Conservation (phyloP, 1,284 basidiomycete genomes). For the Xanthoconium separans region DNA sequence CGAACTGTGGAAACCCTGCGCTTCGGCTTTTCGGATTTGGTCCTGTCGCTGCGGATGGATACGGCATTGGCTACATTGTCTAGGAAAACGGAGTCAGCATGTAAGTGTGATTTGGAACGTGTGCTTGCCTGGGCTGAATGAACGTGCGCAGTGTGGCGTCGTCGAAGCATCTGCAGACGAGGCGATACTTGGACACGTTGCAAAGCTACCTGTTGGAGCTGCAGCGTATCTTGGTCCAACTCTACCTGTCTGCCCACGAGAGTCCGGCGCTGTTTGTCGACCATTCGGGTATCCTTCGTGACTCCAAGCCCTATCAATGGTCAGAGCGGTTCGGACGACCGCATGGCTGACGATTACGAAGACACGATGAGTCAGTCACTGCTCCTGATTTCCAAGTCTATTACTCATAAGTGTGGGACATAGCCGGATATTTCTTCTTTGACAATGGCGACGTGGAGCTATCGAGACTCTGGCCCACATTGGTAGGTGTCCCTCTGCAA, state of each 20-base stretch:
- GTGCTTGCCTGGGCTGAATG: too few species aligned
- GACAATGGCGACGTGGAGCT: conserved; percentile 67
- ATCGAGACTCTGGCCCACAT: conserved; percentile 57
- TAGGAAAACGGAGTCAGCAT: conserved; percentile 91
- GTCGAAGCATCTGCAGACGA: conserved; percentile 93
- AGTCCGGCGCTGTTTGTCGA: conserved; percentile 81
- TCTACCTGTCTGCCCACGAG: conserved; percentile 82
- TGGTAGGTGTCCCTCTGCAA: conserved; percentile 42
- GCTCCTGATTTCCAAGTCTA: not conserved
- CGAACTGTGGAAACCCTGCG: conserved; percentile 96
- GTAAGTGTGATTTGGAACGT: conserved; percentile 39
- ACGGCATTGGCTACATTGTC: conserved; percentile 96
- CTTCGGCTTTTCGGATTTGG: conserved; percentile 90
- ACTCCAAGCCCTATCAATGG: conserved; percentile 73
- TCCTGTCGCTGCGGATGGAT: conserved; percentile 86
- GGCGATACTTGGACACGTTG: conserved; percentile 85
- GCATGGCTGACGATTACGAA: conserved; percentile 45
- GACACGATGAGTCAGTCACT: conserved; percentile 59
- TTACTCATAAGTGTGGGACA: conserved; percentile 13
- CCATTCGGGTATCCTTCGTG: conserved; percentile 72
- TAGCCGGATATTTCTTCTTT: too few species aligned
- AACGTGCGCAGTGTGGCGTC: conserved; percentile 77
- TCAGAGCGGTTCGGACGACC: conserved; percentile 39
- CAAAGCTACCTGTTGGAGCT: conserved; percentile 79
- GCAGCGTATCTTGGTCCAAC: conserved; percentile 72